Evolutionary conservation across 768 basidiomycete genomes (phyloP).

Genomic region (Suillus weaverae): DNA sequence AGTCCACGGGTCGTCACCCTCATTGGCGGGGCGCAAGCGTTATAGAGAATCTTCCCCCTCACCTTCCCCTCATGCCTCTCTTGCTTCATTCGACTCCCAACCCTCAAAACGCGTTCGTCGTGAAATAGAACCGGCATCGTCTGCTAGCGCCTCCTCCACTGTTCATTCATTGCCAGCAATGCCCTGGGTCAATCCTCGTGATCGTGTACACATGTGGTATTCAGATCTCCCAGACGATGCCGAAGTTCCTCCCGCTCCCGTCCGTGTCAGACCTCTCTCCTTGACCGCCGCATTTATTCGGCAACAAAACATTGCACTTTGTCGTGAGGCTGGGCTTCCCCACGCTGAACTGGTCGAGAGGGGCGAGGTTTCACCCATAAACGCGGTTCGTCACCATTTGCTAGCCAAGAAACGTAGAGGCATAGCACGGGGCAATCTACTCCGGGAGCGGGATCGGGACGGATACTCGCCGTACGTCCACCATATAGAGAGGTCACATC

Average conservation of each 20-base stretch:
- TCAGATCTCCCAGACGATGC: slow-evolving; percentile 8
- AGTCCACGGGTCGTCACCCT: background rate
- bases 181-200: background rate
- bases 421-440: slow-evolving; percentile 7
- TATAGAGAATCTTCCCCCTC: slow-evolving; percentile 5
- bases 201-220: slow-evolving; percentile 14
- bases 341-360: background rate
- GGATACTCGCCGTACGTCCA: slow-evolving; percentile 16
- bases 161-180: background rate
- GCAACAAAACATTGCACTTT: slow-evolving; percentile 15
- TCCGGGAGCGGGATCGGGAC: slow-evolving; percentile 23
- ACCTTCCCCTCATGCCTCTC: background rate
- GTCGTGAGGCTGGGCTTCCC: slow-evolving; percentile 1
- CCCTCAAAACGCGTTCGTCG: slow-evolving; percentile 5
- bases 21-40: slow-evolving; percentile 4
- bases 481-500: slow-evolving; percentile 26
- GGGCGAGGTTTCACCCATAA: background rate
- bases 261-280: background rate
- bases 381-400: slow-evolving; percentile 7
- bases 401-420: slow-evolving; percentile 11
- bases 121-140: background rate
- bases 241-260: background rate
- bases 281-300: slow-evolving; percentile 5
- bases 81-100: background rate
- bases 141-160: slow-evolving; percentile 7